Base-by-base conservation (phyloP, 2,329 filamentous ascomycete species). In the Lecanosticta acicola region DNA sequence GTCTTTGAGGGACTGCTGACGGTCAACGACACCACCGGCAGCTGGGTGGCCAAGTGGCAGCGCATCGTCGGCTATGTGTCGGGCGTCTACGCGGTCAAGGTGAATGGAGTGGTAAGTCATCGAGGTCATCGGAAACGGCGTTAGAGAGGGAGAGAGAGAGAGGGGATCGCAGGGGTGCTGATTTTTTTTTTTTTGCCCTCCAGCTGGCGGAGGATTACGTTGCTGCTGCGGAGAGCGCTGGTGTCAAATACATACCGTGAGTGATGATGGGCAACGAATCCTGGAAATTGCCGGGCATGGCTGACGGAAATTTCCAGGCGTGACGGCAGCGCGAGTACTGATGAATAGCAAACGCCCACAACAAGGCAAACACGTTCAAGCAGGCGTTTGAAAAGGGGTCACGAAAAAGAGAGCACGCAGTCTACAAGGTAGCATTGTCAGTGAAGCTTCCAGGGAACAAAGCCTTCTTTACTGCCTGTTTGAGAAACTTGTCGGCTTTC, bases 31-130 rank as follows among this genome's bases (percentile, higher is more conserved):
- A 90, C 90, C n/a, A 71, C 72, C 35, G 79, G 76, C 57, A 94
- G 87, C 61, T 98, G 93, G 93, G 87, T 97, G 39, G 90, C 91
- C n/a, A 87, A 87, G 65, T 97, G 90, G 85, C 89, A 97, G 75
- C 80, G 93, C 7, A 71, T 98, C 49, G 87, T 96, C 65, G 81
- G 80, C 45, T 97, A 94, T 67, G 84, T 93, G 42, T 79, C 81
- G 13, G 93, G 93, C 43, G 83, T 94, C 47, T 98, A 98, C 71
- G 93, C 93, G 14, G 86, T 89, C 45, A 96, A 97, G 72, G 93
- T 98, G 18, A 88, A 85, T 24, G 93, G 93, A 14, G 81, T 87
- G 51, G 75, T 79, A 56, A 67, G 75, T 68, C 9, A n/a, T 8
- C 8, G n/a, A 32, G 29, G n/a, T 32, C 29, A 32, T 32, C n/a